Percentiles rank a stretch among this genome's conserved stretches.
These are phyloP conservation scores for Penicillium fimorum DNA, from an alignment of 495 filamentous ascomycete species.

Conservation along the genomic window DNA sequence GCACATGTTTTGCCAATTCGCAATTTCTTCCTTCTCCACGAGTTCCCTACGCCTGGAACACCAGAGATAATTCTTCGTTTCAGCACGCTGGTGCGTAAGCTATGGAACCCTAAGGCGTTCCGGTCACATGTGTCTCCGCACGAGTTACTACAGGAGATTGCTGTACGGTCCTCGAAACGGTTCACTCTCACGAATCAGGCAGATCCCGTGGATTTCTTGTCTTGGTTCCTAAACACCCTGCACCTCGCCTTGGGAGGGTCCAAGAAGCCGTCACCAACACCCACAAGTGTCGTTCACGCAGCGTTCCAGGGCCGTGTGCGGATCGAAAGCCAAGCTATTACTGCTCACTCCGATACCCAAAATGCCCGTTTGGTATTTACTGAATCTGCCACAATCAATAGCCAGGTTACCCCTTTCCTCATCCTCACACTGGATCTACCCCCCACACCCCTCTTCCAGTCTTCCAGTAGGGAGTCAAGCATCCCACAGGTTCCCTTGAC, in stretches of 20 bases:
- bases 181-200: slow-evolving; percentile 90
- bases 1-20: slow-evolving; percentile 87
- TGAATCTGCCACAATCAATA: slow-evolving; percentile 78
- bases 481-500: slow-evolving; percentile 93
- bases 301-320: slow-evolving; percentile 92
- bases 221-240: slow-evolving; percentile 95
- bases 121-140: slow-evolving; percentile 96
- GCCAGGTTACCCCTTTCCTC: slow-evolving; percentile 72
- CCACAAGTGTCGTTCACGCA: slow-evolving; percentile 74
- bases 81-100: slow-evolving; percentile 88
- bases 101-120: slow-evolving; percentile 98
- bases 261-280: slow-evolving; percentile 69
- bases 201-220: slow-evolving; percentile 93
- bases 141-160: slow-evolving; percentile 93
- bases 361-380: slow-evolving; percentile 91
- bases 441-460: slow-evolving; percentile 93
- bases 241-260: slow-evolving; percentile 89
- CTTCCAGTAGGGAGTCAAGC: slow-evolving; percentile 84
- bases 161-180: slow-evolving; percentile 82
- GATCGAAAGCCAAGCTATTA: slow-evolving; percentile 92
- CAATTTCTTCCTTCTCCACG: slow-evolving; percentile 88
- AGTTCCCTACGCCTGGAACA: slow-evolving; percentile 43
- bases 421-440: slow-evolving; percentile 92
- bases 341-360: slow-evolving; percentile 77
- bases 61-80: slow-evolving; percentile 72